Conservation (phyloP, 2,329 filamentous ascomycete genomes). For the Annulohypoxylon truncatum region DNA sequence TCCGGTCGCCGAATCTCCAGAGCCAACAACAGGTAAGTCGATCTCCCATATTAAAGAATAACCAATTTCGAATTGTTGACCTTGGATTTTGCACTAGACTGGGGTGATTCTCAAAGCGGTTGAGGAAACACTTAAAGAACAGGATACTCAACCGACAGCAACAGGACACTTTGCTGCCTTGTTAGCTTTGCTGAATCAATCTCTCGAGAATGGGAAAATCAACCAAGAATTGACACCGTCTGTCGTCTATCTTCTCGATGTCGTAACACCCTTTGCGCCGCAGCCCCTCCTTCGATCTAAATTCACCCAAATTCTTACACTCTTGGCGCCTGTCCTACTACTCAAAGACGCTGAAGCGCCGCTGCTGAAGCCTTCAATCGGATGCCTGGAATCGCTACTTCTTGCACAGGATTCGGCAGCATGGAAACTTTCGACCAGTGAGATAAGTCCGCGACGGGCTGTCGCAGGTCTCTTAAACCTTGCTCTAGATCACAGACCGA, state of each 20-base stretch:
- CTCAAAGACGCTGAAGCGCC: conserved; percentile 86
- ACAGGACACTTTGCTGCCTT: conserved; percentile 98
- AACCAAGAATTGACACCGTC: conserved; percentile 87
- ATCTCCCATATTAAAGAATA: background rate
- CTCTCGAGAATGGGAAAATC: conserved; percentile 73
- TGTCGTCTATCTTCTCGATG: conserved; percentile 94
- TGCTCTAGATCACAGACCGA: conserved; percentile 87
- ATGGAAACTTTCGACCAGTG: conserved; percentile 86
- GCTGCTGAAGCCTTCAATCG: conserved; percentile 86
- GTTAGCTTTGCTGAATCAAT: conserved; percentile 84
- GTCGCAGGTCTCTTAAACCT: conserved; percentile 87
- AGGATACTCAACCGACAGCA: conserved; percentile 83
- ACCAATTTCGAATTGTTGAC: conserved; percentile 26
- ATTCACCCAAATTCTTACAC: conserved; percentile 91
- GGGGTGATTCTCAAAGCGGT: conserved; percentile 89
- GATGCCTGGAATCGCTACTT: conserved; percentile 91
- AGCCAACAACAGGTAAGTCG: conserved; percentile 86
- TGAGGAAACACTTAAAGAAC: conserved; percentile 90
- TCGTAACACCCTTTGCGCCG: conserved; percentile 86
- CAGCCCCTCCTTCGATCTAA: conserved; percentile 90
- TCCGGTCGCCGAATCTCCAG: conserved; percentile 94
- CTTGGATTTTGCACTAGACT: conserved; percentile 64
- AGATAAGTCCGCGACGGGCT: conserved; percentile 87
- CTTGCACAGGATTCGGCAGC: conserved; percentile 86
- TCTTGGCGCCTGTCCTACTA: conserved; percentile 85